Evolutionary conservation across 1,284 basidiomycete genomes (phyloP).

Genomic region (Pseudozyma tsukubaensis): DNA sequence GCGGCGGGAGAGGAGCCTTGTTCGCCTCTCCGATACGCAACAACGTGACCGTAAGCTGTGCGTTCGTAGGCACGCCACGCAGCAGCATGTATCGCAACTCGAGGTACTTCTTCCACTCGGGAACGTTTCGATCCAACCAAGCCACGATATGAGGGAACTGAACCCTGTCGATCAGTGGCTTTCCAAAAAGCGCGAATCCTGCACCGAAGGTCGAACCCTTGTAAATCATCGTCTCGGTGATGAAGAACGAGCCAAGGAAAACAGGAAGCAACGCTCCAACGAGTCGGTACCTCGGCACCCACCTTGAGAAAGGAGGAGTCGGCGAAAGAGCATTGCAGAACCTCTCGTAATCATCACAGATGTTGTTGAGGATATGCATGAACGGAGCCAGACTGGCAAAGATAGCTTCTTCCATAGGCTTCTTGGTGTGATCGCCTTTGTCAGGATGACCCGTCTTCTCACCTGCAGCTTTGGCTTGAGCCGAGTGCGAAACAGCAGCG

Average conservation of each 20-base stretch:
- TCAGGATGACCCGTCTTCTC: slow-evolving; percentile 48
- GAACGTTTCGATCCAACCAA: slow-evolving; percentile 71
- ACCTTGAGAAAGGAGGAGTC: slow-evolving; percentile 69
- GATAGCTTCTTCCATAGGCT: slow-evolving; percentile 61
- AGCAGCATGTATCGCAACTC: slow-evolving; percentile 69
- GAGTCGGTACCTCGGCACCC: slow-evolving; percentile 63
- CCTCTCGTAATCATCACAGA: slow-evolving; percentile 68
- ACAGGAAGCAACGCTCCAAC: slow-evolving; percentile 67
- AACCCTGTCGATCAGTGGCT: slow-evolving; percentile 71
- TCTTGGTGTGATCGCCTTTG: slow-evolving; percentile 67
- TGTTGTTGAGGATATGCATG: slow-evolving; percentile 73
- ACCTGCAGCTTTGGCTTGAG: slow-evolving; percentile 68
- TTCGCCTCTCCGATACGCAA: slow-evolving; percentile 72
- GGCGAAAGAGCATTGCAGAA: slow-evolving; percentile 70
- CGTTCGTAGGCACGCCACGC: slow-evolving; percentile 74
- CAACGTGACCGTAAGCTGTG: slow-evolving; percentile 73
- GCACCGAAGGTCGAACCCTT: slow-evolving; percentile 71
- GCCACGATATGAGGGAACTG: slow-evolving; percentile 58
- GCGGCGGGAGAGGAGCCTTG: slow-evolving; percentile 71
- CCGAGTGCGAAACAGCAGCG: slow-evolving; percentile 62
- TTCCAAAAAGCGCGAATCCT: slow-evolving; percentile 73
- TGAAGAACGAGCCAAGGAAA: slow-evolving; percentile 70
- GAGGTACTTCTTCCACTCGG: slow-evolving; percentile 71
- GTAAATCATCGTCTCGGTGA: slow-evolving; percentile 71
- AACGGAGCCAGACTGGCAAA: slow-evolving; percentile 69